A percentile compares a stretch with the other conserved stretches of the same genome.
These are phyloP conservation scores for Terfezia boudieri DNA, from an alignment of 495 filamentous ascomycete genomes.

Conservation along the genomic window DNA sequence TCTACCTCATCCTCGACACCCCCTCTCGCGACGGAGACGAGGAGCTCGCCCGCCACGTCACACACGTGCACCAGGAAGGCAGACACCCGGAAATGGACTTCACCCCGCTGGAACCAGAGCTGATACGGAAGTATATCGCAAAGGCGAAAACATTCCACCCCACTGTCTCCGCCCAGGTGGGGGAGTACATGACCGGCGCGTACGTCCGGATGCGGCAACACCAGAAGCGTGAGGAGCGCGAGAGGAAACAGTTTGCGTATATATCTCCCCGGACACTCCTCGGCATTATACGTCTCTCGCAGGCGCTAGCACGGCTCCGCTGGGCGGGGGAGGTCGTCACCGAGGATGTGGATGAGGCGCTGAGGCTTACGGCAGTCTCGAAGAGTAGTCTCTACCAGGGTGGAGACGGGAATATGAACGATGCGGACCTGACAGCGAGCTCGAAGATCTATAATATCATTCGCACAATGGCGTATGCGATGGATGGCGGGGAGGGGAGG, in stretches of 20 bases:
- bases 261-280: slow-evolving; percentile 82
- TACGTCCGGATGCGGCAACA: slow-evolving; percentile 81
- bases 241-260: slow-evolving; percentile 75
- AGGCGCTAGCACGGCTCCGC: slow-evolving; percentile 81
- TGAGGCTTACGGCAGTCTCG: slow-evolving; percentile 73
- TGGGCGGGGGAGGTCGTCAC: slow-evolving; percentile 64
- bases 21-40: slow-evolving; percentile 73
- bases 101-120: slow-evolving; percentile 49
- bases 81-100: slow-evolving; percentile 54
- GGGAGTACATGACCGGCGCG: slow-evolving; percentile 87
- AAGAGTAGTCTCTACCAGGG: slow-evolving; percentile 56
- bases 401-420: slow-evolving; percentile 31
- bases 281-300: slow-evolving; percentile 75
- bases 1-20: slow-evolving; percentile 90
- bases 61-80: slow-evolving; percentile 94
- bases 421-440: slow-evolving; percentile 53
- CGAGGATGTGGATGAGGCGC: slow-evolving; percentile 88
- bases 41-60: slow-evolving; percentile 84
- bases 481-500: slow-evolving; percentile 32
- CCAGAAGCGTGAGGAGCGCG: slow-evolving; percentile 69
- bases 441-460: slow-evolving; percentile 89
- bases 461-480: slow-evolving; percentile 58
- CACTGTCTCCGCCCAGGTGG: slow-evolving; percentile 55
- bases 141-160: slow-evolving; percentile 77
- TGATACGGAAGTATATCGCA: slow-evolving; percentile 88